Conservation (phyloP, 1,284 basidiomycete genomes). For the Cutaneotrichosporon arboriforme region DNA sequence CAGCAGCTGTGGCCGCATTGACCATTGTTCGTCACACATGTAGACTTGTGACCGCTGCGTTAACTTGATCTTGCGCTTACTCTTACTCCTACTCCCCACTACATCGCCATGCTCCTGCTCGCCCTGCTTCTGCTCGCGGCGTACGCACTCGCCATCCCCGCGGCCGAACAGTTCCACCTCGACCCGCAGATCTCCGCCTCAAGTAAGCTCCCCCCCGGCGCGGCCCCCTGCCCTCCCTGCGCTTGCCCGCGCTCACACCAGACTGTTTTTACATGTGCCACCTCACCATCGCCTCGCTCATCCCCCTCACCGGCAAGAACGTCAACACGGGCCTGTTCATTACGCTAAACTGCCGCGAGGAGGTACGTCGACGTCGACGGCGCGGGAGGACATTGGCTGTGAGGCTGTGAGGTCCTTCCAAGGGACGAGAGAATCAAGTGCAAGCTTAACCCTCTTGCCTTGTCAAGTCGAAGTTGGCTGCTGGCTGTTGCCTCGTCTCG, state of each 20-base stretch:
- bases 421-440: too few relatives aligned
- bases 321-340: conserved; percentile 17
- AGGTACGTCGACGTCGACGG: conserved; percentile 20
- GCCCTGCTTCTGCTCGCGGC: not conserved
- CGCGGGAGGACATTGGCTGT: too few relatives aligned
- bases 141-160: not conserved
- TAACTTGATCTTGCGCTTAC: too few relatives aligned
- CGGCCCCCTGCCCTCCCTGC: too few relatives aligned
- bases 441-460: not conserved
- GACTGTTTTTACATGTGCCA: conserved; percentile 32
- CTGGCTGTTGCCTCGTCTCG: not conserved
- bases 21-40: too few relatives aligned
- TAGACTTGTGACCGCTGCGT: too few relatives aligned
- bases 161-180: not conserved
- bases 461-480: not conserved
- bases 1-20: too few relatives aligned
- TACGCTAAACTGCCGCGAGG: conserved; percentile 24
- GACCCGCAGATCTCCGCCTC: not conserved
- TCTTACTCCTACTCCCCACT: too few relatives aligned
- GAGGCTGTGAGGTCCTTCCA: too few relatives aligned
- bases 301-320: conserved; percentile 17
- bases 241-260: conserved; percentile 1
- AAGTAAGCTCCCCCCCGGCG: too few relatives aligned
- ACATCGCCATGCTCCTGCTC: not conserved
- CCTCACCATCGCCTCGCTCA: not conserved